Conservation (phyloP, 1,284 basidiomycete genomes). For the Inonotus obliquus region DNA sequence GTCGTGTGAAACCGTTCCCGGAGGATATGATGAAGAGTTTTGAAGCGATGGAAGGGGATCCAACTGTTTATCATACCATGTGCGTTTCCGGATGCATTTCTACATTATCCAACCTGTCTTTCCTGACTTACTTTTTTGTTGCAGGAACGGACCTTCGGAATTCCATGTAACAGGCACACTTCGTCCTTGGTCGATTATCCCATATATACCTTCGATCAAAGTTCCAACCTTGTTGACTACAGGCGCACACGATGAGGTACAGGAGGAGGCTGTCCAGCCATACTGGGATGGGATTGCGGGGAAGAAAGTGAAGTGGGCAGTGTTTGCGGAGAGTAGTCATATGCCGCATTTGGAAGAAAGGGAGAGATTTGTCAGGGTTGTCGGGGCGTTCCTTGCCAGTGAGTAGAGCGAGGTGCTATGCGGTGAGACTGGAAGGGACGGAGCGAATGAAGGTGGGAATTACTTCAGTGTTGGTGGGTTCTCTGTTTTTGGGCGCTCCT, state of each 20-base stretch:
- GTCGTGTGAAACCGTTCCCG: constrained; percentile 43
- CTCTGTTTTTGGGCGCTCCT: not conserved
- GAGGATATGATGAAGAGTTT: constrained; percentile 27
- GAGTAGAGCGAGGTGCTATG: not conserved
- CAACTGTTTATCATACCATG: constrained; percentile 48
- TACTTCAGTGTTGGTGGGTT: not conserved
- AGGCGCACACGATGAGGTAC: constrained; percentile 45
- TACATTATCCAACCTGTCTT: not conserved
- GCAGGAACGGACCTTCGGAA: constrained; percentile 49
- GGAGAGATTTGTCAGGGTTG: constrained; percentile 37
- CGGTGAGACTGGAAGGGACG: not conserved
- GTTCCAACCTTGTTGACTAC: constrained; percentile 49
- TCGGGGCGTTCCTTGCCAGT: constrained; percentile 32
- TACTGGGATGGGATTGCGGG: constrained; percentile 39
- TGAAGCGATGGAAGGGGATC: constrained; percentile 34
- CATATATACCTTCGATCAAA: constrained; percentile 39
- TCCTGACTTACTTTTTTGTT: not conserved
- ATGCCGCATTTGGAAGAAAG: constrained; percentile 43
- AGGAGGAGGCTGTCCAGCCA: constrained; percentile 39
- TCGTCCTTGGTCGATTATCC: constrained; percentile 44
- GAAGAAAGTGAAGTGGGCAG: constrained; percentile 41
- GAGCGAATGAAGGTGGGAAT: not conserved
- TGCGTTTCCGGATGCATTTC: constrained; percentile 21
- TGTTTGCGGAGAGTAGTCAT: constrained; percentile 43
- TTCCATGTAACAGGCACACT: constrained; percentile 45